phyloP scores from a whole-genome alignment of 257 asterid genomes.

The Linaria vulgaris region DNA sequence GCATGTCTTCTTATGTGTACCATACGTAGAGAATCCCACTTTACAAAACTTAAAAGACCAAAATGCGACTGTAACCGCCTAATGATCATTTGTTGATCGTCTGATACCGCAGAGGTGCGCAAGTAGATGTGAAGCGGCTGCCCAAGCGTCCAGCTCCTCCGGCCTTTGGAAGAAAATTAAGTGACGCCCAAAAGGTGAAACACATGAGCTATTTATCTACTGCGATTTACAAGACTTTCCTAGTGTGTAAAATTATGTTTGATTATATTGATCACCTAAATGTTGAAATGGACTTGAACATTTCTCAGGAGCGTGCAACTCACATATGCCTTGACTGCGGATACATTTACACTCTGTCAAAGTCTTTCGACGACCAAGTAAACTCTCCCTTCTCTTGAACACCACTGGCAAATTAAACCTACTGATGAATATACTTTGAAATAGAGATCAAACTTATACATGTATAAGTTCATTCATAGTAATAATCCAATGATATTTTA shows the following conservation, averaged over 20 bases:
- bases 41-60: no score
- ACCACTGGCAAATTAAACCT: no score
- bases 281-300: background rate
- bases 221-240: background rate
- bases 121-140: conserved; percentile 81
- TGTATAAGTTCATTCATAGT: no score
- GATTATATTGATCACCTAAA: background rate
- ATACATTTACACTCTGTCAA: conserved; percentile 73
- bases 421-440: no score
- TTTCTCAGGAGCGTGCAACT: conserved; percentile 77
- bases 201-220: background rate
- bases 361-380: conserved; percentile 90
- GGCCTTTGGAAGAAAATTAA: conserved; percentile 80
- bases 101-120: conserved; percentile 60
- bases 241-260: background rate
- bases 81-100: background rate
- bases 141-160: conserved; percentile 98
- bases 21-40: no score
- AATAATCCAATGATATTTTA: no score
- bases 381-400: conserved; percentile 27
- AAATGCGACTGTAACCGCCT: background rate
- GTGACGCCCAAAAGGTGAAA: conserved; percentile 81
- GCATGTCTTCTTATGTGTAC: no score
- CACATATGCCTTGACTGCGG: conserved; percentile 99
- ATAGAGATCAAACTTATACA: no score